Conservation (phyloP, 345 rosid genomes). For the Barbarea vulgaris region DNA sequence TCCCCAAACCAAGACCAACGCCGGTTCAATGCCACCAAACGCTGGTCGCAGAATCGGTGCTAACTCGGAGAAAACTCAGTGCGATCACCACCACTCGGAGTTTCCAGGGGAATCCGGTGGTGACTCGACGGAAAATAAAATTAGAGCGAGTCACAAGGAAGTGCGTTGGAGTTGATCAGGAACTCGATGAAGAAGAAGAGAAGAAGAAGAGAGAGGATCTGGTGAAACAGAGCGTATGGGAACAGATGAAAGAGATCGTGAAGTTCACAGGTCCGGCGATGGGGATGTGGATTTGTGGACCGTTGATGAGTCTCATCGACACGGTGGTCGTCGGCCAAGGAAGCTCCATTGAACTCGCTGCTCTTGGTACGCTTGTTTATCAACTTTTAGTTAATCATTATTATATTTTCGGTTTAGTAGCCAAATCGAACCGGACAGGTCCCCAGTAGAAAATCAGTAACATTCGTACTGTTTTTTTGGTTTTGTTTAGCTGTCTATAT, state of each 20-base stretch:
- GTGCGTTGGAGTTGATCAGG: background rate
- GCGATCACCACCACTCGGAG: constrained; percentile 67
- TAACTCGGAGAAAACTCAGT: constrained; percentile 63
- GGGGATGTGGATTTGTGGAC: constrained; percentile 91
- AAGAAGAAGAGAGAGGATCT: constrained; percentile 39
- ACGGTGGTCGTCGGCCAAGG: constrained; percentile 90
- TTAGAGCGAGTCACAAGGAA: constrained; percentile 7
- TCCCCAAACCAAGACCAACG: constrained; percentile 19
- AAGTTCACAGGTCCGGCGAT: constrained; percentile 88
- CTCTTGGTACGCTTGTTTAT: constrained; percentile 60
- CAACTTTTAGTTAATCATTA: background rate
- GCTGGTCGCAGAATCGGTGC: constrained; percentile 53
- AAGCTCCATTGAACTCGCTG: constrained; percentile 90
- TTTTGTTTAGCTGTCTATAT: background rate
- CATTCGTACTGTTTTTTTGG: background rate
- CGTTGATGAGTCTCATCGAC: constrained; percentile 94
- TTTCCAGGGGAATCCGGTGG: constrained; percentile 9
- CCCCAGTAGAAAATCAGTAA: background rate
- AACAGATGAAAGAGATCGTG: constrained; percentile 75
- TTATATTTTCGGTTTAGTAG: background rate
- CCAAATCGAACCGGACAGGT: background rate
- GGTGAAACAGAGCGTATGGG: constrained; percentile 69
- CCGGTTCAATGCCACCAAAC: constrained; percentile 33
- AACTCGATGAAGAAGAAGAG: background rate
- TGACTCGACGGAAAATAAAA: background rate